These are phyloP conservation scores for Coccinonectria pachysandricola DNA, from an alignment of 2,329 filamentous ascomycete species.

Conservation along the genomic window DNA sequence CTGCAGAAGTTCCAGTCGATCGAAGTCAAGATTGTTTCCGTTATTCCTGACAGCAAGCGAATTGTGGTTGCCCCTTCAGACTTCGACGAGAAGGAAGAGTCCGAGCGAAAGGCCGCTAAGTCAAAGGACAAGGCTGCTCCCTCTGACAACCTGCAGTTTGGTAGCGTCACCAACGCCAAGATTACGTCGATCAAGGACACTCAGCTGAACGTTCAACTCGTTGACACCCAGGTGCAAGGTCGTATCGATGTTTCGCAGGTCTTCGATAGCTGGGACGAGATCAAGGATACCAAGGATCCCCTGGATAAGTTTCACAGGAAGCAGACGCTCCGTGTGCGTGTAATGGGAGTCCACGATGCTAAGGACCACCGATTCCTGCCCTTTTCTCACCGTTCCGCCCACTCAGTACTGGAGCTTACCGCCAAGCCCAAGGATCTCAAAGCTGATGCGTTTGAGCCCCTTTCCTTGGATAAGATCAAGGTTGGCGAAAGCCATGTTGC, in stretches of 20 bases:
- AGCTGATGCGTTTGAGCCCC: slow-evolving; percentile 30
- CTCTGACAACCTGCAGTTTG: slow-evolving; percentile 63
- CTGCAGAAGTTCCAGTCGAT: slow-evolving; percentile 68
- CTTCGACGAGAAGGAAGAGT: slow-evolving; percentile 34
- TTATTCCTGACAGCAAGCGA: slow-evolving; percentile 59
- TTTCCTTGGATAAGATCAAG: slow-evolving; percentile 64
- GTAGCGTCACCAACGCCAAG: slow-evolving; percentile 63
- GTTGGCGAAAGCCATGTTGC: slow-evolving; percentile 64
- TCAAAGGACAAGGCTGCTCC: slow-evolving; percentile 24
- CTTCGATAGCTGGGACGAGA: slow-evolving; percentile 81
- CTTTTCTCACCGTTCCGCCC: slow-evolving; percentile 73
- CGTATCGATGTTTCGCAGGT: slow-evolving; percentile 85
- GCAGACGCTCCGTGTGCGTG: slow-evolving; percentile 60
- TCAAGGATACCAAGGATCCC: slow-evolving; percentile 71
- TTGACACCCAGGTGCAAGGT: slow-evolving; percentile 65
- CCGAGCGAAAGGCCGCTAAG: slow-evolving; percentile 26
- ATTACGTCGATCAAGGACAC: slow-evolving; percentile 82
- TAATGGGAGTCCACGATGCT: slow-evolving; percentile 82
- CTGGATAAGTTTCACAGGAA: slow-evolving; percentile 62
- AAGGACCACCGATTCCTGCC: slow-evolving; percentile 86
- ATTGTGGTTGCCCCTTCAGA: slow-evolving; percentile 49
- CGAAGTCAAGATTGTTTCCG: slow-evolving; percentile 57
- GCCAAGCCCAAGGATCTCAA: slow-evolving; percentile 61
- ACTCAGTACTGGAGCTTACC: slow-evolving; percentile 79
- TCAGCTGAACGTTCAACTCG: slow-evolving; percentile 82